phyloP scores from a whole-genome alignment of 345 rosid species.

The Noccaea caerulescens region DNA sequence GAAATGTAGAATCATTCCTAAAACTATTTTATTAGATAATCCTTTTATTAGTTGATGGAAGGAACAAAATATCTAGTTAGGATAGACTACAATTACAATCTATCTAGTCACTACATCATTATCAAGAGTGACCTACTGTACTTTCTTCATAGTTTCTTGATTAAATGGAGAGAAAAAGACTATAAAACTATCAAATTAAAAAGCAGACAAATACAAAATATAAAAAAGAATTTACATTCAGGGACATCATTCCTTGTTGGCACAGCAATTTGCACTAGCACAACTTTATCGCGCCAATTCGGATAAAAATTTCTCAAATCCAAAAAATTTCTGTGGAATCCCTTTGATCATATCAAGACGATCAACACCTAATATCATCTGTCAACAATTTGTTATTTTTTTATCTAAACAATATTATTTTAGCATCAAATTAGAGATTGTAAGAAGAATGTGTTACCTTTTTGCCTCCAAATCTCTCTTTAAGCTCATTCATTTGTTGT shows the following conservation, averaged over 20 bases:
- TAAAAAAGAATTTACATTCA: conserved; percentile 60
- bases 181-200: background rate
- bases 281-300: conserved; percentile 84
- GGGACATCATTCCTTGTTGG: conserved; percentile 97
- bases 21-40: too few relatives aligned
- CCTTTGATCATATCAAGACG: conserved; percentile 96
- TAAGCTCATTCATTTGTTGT: conserved; percentile 69
- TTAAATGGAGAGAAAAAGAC: too few relatives aligned
- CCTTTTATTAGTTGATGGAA: background rate
- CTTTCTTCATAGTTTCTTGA: too few relatives aligned
- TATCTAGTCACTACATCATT: background rate
- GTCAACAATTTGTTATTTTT: background rate
- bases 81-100: background rate
- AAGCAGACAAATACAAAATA: background rate
- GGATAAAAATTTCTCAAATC: conserved; percentile 90
- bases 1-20: too few relatives aligned
- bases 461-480: conserved; percentile 78
- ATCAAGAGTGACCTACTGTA: too few relatives aligned
- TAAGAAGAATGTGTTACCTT: conserved; percentile 53
- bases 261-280: conserved; percentile 91
- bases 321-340: conserved; percentile 89
- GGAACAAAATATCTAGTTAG: background rate
- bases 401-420: background rate
- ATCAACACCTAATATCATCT: conserved; percentile 78
- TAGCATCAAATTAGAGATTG: background rate